These are phyloP conservation scores for Borovskyia barvae DNA, from an alignment of 208 protist species.

Conservation along the genomic window DNA sequence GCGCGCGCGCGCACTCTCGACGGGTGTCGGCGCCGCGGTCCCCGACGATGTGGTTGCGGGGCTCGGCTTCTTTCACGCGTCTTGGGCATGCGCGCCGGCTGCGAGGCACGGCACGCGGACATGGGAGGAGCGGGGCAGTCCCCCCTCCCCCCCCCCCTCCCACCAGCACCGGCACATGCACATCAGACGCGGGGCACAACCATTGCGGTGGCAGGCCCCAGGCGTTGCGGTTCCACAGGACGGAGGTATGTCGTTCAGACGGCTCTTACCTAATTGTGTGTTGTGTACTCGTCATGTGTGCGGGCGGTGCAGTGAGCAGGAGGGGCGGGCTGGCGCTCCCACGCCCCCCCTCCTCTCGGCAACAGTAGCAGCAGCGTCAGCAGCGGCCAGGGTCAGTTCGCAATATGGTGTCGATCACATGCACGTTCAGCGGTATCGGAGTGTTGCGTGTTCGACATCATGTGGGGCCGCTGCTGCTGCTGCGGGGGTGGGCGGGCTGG, in stretches of 20 bases:
- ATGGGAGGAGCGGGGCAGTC: neutral
- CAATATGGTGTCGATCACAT: slow-evolving; percentile 19
- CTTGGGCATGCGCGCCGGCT: neutral
- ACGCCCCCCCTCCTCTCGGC: neutral
- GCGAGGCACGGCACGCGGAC: no score
- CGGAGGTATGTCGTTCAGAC: slow-evolving; percentile 28
- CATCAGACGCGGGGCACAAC: slow-evolving; percentile 12
- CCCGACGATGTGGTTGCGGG: slow-evolving; percentile 5
- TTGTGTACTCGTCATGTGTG: slow-evolving; percentile 21
- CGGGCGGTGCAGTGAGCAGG: neutral
- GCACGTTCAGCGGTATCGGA: slow-evolving; percentile 36
- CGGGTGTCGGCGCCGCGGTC: slow-evolving; percentile 15
- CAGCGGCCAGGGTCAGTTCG: slow-evolving; percentile 15
- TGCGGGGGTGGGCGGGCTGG: neutral
- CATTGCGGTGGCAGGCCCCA: slow-evolving; percentile 25
- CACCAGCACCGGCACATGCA: neutral
- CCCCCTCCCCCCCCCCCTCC: neutral
- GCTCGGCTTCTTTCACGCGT: slow-evolving; percentile 11
- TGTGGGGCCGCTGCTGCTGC: slow-evolving; percentile 2
- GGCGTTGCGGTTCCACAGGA: slow-evolving; percentile 18
- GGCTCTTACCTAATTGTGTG: slow-evolving; percentile 29
- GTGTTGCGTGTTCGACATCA: slow-evolving; percentile 21
- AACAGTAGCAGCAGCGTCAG: neutral
- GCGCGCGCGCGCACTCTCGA: neutral
- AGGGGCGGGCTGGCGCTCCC: no score